A percentile compares a stretch with the other conserved stretches of the same genome.
These are phyloP conservation scores for Aethionema arabicum DNA, from an alignment of 345 rosid genomes.

Conservation along the genomic window DNA sequence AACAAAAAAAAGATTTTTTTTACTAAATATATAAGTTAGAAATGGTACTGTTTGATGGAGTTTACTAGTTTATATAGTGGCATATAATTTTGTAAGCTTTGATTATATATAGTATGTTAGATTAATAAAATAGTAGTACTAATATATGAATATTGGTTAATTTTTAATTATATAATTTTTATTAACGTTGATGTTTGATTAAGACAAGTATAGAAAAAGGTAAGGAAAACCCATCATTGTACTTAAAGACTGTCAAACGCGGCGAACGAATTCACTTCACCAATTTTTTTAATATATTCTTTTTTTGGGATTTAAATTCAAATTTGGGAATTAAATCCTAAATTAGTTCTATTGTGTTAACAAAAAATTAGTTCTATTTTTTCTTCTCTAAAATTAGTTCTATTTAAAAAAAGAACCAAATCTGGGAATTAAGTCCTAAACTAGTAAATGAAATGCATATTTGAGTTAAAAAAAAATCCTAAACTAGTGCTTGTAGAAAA, in stretches of 20 bases:
- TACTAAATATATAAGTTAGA: neutral
- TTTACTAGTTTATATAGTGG: neutral
- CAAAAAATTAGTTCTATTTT: no score
- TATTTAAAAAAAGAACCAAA: no score
- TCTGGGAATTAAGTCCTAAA: no score
- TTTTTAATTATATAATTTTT: conserved; percentile 10
- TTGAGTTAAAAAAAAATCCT: no score
- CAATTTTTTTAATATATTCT: conserved; percentile 18
- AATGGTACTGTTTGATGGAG: neutral
- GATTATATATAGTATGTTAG: neutral
- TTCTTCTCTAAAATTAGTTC: no score
- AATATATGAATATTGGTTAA: neutral
- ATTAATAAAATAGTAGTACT: no score
- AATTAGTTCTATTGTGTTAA: no score
- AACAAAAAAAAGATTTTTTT: neutral
- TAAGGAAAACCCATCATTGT: conserved; percentile 32
- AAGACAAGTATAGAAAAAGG: conserved; percentile 38
- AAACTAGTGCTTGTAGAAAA: no score
- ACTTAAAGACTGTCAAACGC: conserved; percentile 38
- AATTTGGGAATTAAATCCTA: no score
- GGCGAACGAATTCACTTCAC: conserved; percentile 28
- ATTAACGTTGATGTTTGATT: conserved; percentile 37
- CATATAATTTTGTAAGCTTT: neutral
- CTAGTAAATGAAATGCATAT: no score
- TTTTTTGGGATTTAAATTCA: conserved; percentile 6